Base-by-base conservation (phyloP, 164 flowering plant genomes). In the Euptelea pleiosperma region DNA sequence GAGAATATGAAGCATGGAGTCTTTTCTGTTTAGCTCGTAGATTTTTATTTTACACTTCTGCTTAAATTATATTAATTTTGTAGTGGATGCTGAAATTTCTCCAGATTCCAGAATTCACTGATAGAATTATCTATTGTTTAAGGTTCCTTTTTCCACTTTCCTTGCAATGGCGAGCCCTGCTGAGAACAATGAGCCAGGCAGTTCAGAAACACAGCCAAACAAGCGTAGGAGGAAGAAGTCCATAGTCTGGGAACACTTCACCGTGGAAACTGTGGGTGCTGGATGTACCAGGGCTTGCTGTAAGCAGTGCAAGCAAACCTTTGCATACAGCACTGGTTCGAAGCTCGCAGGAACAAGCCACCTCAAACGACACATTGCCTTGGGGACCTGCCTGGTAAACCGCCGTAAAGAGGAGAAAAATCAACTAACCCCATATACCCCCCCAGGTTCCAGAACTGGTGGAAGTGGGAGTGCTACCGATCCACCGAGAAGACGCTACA, bases 261-360 rank as follows among this genome's bases (percentile, higher is more conserved):
- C 90, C 9, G 80, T 89, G 34, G 95, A 89, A 70, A 60, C 71
- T 47, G 91, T 82, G 25, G 69, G 81, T 61, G 67, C 69, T 72
- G 91, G 80, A 28, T 76, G 80, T 55, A 70, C 91, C 28, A 71
- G 98, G 56, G 98, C 96, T 6, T 76, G 68, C 72, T 89, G 96
- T 57, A 89, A 92, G 53, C 81, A 80, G 33, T 92, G 98, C 79
- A 89, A 84, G 61, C 91, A 92, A 63, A 80, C 95, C 34, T 92
- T 89, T 74, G 95, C 96, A 0, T 91, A 91, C 65, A 87, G 95
- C 74, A 87, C 83, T 6, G 98, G 98, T 26, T 72, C 88, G 0
- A 92, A 92, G 67, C 82, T 87, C 7, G 89, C 91, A 5, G 98
- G 98, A 2, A 92, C 98, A 15, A 92, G 98, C 76, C 98, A 92